Evolutionary conservation across 148 eudicot species (phyloP), one percentile per base, ranked within the genome.

Genomic region (Silene latifolia): DNA sequence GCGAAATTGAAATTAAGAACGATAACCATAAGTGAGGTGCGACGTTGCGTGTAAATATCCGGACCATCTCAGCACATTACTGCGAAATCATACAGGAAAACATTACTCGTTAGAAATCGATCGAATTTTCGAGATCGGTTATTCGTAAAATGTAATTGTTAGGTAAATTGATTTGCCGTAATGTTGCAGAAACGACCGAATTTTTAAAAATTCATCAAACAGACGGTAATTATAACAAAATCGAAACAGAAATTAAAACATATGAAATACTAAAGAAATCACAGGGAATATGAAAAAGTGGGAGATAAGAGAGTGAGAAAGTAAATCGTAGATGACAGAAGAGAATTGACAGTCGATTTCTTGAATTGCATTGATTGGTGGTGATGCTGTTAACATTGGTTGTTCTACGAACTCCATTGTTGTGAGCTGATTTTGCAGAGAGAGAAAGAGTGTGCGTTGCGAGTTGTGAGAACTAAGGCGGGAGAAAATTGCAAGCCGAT

Each of bases 321-420:
- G 57, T 64, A 66, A 39, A 91, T 91, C 89, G 76, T 77, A 83
- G 27, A 91, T 67, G 72, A 91, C 76, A 63, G 89, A 63, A 13
- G 91, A 83, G 24, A 89, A 78, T 60, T 82, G 88, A 79, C 92
- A 87, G 18, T 89, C 91, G 21, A 65, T 47, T 29, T 79, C 87
- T 18, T 85, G 61, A 71, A 32, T 57, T 17, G 68, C 77, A 71
- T 77, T 72, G 19, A 67, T 29, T 9, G 76, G 84, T 27, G 87
- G 79, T 18, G 84, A 81, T 56, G 82, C 74, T n/a, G 79, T 62
- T 66, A 84, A 76, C 63, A 86, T 88, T 18, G 84, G 78, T 67
- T 74, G 82, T 67, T 76, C 71, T 12, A 71, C 20, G 20, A 85
- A 35, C 35, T 58, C 82, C 82, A 73, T 69, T 21, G 77, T 54